phyloP scores from a whole-genome alignment of 495 filamentous ascomycete species.

The Saxophila tyrrhenica region DNA sequence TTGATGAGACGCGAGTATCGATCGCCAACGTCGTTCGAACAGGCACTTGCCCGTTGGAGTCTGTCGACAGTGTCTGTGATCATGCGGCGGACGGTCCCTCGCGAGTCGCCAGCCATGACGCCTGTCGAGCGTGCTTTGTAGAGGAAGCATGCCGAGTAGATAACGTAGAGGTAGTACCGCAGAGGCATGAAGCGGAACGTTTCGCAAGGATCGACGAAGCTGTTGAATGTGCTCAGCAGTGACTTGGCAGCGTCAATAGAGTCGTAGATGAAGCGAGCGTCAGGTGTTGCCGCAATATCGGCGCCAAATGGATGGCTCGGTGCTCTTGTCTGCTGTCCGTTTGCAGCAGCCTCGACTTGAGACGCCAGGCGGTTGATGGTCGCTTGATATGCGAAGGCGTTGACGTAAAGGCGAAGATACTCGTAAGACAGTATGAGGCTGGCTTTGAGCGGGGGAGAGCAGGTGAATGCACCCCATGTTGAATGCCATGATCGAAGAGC shows the following conservation, averaged over 20 bases:
- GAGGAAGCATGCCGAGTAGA: constrained; percentile 23
- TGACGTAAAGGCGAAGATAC: constrained; percentile 18
- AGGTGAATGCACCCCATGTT: constrained; percentile 22
- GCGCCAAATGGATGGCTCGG: constrained; percentile 37
- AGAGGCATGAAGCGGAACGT: constrained; percentile 50
- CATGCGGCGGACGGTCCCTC: constrained; percentile 10
- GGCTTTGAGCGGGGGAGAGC: constrained; percentile 21
- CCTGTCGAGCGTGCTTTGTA: constrained; percentile 19
- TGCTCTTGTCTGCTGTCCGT: constrained; percentile 1
- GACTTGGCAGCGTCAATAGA: constrained; percentile 52
- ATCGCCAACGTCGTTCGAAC: constrained; percentile 16
- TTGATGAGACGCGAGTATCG: constrained; percentile 17
- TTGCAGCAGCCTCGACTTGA: constrained; percentile 16
- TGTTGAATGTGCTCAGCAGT: constrained; percentile 45
- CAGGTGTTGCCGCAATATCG: constrained; percentile 46
- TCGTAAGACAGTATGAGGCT: constrained; percentile 18
- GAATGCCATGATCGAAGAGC: constrained; percentile 15
- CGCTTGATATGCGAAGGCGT: constrained; percentile 21
- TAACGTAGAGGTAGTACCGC: constrained; percentile 44
- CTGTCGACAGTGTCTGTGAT: constrained; percentile 15
- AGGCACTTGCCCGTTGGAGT: constrained; percentile 17
- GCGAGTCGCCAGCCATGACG: constrained; percentile 16
- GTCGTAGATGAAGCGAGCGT: constrained; percentile 53
- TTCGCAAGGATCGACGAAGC: constrained; percentile 42
- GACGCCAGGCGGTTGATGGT: constrained; percentile 16